These are phyloP conservation scores for Diaporthe sp. DNA, from an alignment of 2,329 filamentous ascomycete species.

Conservation along the genomic window DNA sequence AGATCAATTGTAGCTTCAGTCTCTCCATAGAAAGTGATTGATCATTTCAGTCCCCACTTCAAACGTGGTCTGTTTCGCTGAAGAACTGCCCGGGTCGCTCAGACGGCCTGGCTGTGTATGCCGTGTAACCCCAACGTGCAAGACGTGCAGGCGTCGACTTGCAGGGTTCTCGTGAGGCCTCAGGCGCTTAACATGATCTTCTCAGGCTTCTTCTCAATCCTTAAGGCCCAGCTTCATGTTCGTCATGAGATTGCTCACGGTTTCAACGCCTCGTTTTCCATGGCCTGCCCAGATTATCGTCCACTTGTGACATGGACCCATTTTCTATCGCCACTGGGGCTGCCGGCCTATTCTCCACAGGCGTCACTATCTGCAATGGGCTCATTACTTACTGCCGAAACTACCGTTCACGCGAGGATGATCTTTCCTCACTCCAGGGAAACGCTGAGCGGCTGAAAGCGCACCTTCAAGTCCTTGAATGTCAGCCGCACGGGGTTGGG, in stretches of 20 bases:
- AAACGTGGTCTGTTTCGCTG: too few relatives aligned
- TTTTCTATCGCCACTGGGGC: neutral
- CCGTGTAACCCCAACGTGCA: slow-evolving; percentile 4
- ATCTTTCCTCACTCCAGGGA: neutral
- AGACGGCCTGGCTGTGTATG: slow-evolving; percentile 24
- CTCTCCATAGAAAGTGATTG: too few relatives aligned
- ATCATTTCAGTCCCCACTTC: too few relatives aligned
- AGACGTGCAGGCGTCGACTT: neutral
- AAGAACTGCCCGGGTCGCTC: neutral
- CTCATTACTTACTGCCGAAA: neutral
- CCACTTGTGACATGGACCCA: neutral
- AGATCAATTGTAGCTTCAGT: too few relatives aligned
- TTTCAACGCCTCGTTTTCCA: too few relatives aligned
- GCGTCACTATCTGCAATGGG: neutral
- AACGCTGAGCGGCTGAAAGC: neutral
- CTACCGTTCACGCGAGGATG: slow-evolving; percentile 7
- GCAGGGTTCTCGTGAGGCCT: slow-evolving; percentile 1
- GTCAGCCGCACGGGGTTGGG: neutral
- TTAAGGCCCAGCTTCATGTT: neutral
- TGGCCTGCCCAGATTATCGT: too few relatives aligned
- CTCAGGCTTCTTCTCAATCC: neutral
- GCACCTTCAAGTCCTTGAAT: neutral
- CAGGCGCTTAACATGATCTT: neutral
- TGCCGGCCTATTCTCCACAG: neutral
- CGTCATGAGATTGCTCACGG: neutral